A percentile compares a stretch with the other conserved stretches of the same genome.
Conservation (phyloP, 163 green algal species). For the Trebouxiophyceae sp. region DNA sequence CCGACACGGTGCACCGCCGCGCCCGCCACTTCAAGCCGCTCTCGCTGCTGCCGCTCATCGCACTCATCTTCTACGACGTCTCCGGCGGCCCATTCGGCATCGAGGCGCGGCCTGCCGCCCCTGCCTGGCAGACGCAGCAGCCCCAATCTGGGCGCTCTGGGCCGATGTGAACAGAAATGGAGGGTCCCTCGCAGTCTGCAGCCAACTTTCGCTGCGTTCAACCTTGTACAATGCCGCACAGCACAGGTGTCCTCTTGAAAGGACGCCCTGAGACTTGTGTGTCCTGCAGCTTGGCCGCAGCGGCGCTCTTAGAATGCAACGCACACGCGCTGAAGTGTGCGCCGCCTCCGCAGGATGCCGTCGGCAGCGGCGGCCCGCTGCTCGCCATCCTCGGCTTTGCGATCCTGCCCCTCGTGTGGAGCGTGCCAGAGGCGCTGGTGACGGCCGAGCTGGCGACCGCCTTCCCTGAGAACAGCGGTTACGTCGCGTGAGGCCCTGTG, state of each 20-base stretch:
- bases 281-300: too few species aligned
- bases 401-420: conserved; percentile 85
- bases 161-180: too few species aligned
- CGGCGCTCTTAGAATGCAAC: too few species aligned
- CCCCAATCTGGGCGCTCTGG: too few species aligned
- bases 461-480: conserved; percentile 91
- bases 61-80: conserved; percentile 96
- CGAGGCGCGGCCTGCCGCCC: conserved; percentile 73
- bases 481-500: conserved; percentile 60
- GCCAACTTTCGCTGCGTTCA: neutral
- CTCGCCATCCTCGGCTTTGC: conserved; percentile 86
- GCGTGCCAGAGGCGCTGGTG: conserved; percentile 89
- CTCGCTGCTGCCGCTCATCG: conserved; percentile 75
- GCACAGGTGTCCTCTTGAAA: too few species aligned
- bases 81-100: conserved; percentile 88
- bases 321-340: too few species aligned
- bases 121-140: too few species aligned
- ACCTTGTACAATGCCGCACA: too few species aligned
- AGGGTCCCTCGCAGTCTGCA: neutral
- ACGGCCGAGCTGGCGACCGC: conserved; percentile 85
- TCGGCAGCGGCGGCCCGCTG: conserved; percentile 68
- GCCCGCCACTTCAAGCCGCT: conserved; percentile 26
- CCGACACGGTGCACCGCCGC: neutral
- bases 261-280: too few species aligned
- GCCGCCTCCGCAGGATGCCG: conserved; percentile 67